Base-by-base conservation (phyloP, 148 eudicot genomes). In the Mesembryanthemum crystallinum region DNA sequence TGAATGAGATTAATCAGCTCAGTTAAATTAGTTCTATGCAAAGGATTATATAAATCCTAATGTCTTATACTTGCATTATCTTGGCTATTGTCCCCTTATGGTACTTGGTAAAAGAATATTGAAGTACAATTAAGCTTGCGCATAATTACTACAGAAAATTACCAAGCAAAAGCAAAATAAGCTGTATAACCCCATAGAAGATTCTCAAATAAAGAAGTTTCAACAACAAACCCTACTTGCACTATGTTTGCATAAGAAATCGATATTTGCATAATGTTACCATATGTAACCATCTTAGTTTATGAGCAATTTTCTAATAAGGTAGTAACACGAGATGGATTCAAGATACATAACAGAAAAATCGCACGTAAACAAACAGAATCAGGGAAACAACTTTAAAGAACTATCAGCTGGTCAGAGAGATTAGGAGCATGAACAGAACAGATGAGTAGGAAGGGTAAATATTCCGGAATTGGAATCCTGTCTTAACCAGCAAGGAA, bases 341-440 rank as follows among this genome's bases (percentile, higher is more conserved):
- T 27, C 12, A 47, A 4, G 42, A 33, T 64, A 64, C 15, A 64
- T 25, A 10, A 39, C n/a, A n/a, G 43, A 59, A 76, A 62, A 58
- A 76, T 21, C 65, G 63, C 33, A 23, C 55, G n/a, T 63, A 60
- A 69, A 58, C 23, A 62, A 3, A 59, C 1, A 52, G 61, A 69
- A 63, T 6, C 20, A 17, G n/a, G 21, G 43, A n/a, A 35, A 58
- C 15, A 61, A 57, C 69, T 25, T 3, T 9, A 51, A 81, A 33
- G 73, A 28, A 77, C 67, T 86, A 96, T 98, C 99, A 96, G 84
- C 86, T 96, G 98, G 78, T 96, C 98, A 11, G 99, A 96, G 43
- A 96, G 89, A 77, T 77, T 81, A 76, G 84, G 92, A 74, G 87
- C 87, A 71, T 89, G 98, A 37, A 92, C 57, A 96, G 89, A 96